Percentiles rank a stretch among this genome's conserved stretches.
Conservation (phyloP, 192 early-diverging fungal species). For the Coemansia sp. region DNA sequence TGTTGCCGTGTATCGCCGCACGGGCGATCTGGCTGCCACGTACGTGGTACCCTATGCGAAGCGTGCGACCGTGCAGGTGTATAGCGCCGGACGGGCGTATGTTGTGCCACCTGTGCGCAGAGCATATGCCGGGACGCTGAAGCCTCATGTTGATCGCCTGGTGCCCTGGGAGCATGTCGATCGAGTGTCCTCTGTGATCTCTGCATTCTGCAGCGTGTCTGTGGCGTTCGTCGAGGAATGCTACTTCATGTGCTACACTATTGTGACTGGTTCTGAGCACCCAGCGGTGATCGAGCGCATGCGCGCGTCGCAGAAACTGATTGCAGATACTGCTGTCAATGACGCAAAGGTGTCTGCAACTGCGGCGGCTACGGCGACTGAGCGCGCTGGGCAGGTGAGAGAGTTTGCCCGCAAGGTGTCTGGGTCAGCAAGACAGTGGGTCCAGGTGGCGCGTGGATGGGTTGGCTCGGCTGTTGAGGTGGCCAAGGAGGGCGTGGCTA, state of each 20-base stretch:
- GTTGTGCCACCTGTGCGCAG: conserved; percentile 27
- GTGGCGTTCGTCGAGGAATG: conserved; percentile 31
- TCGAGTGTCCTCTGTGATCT: neutral
- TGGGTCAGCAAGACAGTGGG: conserved; percentile 48
- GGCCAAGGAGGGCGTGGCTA: conserved; percentile 23
- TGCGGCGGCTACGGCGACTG: conserved; percentile 3
- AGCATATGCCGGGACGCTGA: conserved; percentile 24
- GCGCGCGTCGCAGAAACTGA: conserved; percentile 4
- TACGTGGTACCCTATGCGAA: conserved; percentile 37
- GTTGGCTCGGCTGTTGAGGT: conserved; percentile 26
- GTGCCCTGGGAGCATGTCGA: conserved; percentile 50
- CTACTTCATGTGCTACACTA: conserved; percentile 50
- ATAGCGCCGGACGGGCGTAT: conserved; percentile 17
- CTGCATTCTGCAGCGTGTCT: conserved; percentile 3
- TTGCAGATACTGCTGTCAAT: conserved; percentile 6
- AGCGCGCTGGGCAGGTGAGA: conserved; percentile 16
- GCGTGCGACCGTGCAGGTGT: conserved; percentile 15
- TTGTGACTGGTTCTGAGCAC: conserved; percentile 41
- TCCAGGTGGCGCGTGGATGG: conserved; percentile 43
- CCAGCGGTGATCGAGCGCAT: conserved; percentile 22
- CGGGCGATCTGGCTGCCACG: conserved; percentile 21
- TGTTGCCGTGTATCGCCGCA: neutral
- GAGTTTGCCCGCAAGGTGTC: conserved; percentile 25
- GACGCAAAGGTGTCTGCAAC: neutral
- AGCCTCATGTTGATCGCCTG: conserved; percentile 40